phyloP scores from a whole-genome alignment of 805 yeast species.

The Sugiyamaella marilandica region DNA sequence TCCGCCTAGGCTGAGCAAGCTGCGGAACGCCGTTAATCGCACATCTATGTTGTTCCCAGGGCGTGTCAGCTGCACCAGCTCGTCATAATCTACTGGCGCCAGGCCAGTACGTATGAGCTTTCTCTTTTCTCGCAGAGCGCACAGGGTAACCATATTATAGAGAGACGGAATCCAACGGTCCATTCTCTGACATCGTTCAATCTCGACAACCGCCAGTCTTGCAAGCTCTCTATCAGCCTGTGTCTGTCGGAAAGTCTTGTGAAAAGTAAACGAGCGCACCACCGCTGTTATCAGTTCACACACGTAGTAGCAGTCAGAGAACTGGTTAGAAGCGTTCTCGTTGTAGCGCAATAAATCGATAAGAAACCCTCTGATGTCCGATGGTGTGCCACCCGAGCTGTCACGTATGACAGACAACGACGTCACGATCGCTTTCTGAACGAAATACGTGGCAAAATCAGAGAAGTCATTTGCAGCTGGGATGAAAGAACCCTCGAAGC shows the following conservation, averaged over 20 bases:
- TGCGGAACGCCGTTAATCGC: slow-evolving; percentile 63
- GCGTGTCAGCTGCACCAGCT: slow-evolving; percentile 50
- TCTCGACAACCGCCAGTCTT: slow-evolving; percentile 53
- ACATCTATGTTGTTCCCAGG: slow-evolving; percentile 46
- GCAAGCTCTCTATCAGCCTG: slow-evolving; percentile 33
- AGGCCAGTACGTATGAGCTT: slow-evolving; percentile 53
- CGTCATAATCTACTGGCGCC: slow-evolving; percentile 47
- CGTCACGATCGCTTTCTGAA: slow-evolving; percentile 63
- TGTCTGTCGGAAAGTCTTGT: not conserved
- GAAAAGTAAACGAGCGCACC: slow-evolving; percentile 35
- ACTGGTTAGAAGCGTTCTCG: slow-evolving; percentile 76
- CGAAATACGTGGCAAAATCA: slow-evolving; percentile 60
- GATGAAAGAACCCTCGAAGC: slow-evolving; percentile 60
- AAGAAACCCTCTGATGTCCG: slow-evolving; percentile 55
- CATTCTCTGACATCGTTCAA: slow-evolving; percentile 68
- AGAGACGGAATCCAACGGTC: slow-evolving; percentile 85
- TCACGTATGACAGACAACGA: slow-evolving; percentile 60
- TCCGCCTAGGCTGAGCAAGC: slow-evolving; percentile 71
- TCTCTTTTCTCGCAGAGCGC: slow-evolving; percentile 57
- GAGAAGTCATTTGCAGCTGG: slow-evolving; percentile 81
- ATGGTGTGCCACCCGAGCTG: slow-evolving; percentile 57
- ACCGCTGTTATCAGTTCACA: slow-evolving; percentile 53
- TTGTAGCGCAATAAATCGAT: slow-evolving; percentile 73
- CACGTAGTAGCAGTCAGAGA: slow-evolving; percentile 66
- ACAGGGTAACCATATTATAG: slow-evolving; percentile 48